Evolutionary conservation across 805 yeast genomes (phyloP), one percentile per base, ranked within the genome.

Genomic region (Clavispora fructus): DNA sequence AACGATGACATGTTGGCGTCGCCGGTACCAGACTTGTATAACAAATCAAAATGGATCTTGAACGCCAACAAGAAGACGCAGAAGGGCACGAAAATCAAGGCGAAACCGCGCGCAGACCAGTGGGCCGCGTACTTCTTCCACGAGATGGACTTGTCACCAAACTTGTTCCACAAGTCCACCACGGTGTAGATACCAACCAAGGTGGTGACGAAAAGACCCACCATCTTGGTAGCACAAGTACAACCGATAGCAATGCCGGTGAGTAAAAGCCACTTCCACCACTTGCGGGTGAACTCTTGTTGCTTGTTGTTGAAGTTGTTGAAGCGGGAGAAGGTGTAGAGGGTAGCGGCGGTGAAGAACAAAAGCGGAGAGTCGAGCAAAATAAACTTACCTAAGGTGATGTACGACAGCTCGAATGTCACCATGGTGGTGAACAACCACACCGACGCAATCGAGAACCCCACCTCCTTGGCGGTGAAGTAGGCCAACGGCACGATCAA

Each of bases 211-310:
- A 94, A 88, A 46, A 92, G 75, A 58, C 99, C 99, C 48, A 94
- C 98, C 96, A 91, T 89, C 69, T 94, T 94, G 47, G 90, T 95
- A 27, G 96, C 85, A 61, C 92, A 85, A 16, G 91, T 86, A 64
- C 94, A 87, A 37, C 99, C 98, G 58, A 94, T 81, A 40, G 81
- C 73, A 43, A 89, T 69, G 54, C 99, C 99, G 8, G 96, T 86
- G 48, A 86, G 68, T 23, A 85, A 56, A 43, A 94, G 68, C 96
- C 97, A 92, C 63, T 81, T 82, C 96, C 96, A 94, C 97, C 99
- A 92, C 60, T 80, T 77, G 59, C 82, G 72, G 11, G 86, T 62
- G 61, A 91, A 88, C 31, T 72, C 70, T 43, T 68, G 61, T 13
- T 60, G 53, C 37, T 73, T 66, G 47, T 57, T 65, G 62, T 79